Evolutionary conservation across 345 rosid genomes (phyloP).

Genomic region (Stellera chamaejasme): DNA sequence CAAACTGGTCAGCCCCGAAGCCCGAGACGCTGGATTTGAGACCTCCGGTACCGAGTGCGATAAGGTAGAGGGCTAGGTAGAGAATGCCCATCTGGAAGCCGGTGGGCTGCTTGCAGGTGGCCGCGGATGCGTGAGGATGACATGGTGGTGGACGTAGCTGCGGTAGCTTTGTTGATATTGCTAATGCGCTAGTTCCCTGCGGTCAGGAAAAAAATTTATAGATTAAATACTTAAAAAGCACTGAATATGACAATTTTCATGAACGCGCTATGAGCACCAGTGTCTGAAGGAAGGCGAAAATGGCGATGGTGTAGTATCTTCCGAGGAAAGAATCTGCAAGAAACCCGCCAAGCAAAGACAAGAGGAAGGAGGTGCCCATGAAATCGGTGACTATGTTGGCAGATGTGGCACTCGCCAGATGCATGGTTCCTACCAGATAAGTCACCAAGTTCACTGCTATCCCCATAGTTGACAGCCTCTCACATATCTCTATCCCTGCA

Average conservation of each 20-base stretch:
- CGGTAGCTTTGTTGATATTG: conserved; percentile 38
- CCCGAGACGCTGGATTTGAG: conserved; percentile 65
- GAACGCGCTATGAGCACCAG: conserved; percentile 34
- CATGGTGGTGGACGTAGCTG: conserved; percentile 50
- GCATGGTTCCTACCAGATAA: conserved; percentile 50
- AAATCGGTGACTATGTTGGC: conserved; percentile 59
- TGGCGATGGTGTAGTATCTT: conserved; percentile 47
- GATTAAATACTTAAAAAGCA: no score
- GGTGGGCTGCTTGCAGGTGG: conserved; percentile 31
- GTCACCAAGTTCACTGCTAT: conserved; percentile 62
- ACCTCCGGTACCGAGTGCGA: conserved; percentile 67
- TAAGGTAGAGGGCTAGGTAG: conserved; percentile 40
- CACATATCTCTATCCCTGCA: conserved; percentile 48
- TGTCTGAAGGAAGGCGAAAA: conserved; percentile 36
- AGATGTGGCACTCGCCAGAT: conserved; percentile 47
- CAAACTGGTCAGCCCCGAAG: conserved; percentile 62
- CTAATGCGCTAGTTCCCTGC: conserved; percentile 52
- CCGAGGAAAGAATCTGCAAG: conserved; percentile 62
- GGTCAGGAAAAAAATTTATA: not conserved
- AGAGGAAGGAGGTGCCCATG: conserved; percentile 57
- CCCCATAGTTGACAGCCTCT: conserved; percentile 66
- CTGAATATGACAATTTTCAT: not conserved
- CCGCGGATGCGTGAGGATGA: conserved; percentile 2
- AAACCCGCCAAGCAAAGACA: conserved; percentile 59
- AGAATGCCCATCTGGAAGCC: conserved; percentile 51